phyloP scores from a whole-genome alignment of 768 basidiomycete genomes.

The Trichaptum fuscoviolaceum region DNA sequence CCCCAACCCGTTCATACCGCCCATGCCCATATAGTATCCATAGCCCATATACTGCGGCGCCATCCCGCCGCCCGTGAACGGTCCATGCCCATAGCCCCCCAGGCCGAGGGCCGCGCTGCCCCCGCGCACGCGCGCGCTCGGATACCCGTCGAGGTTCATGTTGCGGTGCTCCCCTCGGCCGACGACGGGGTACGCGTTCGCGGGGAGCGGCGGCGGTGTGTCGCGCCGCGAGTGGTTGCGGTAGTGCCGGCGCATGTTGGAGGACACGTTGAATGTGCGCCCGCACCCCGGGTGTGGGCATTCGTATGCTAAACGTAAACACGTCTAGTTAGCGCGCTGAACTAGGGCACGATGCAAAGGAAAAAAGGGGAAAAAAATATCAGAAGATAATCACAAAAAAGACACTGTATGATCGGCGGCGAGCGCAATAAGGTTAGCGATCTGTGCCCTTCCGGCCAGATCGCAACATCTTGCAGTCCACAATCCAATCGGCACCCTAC shows the following conservation, averaged over 20 bases:
- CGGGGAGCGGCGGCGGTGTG: not conserved
- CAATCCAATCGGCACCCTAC: too few relatives aligned
- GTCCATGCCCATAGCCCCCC: not conserved
- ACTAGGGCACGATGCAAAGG: too few relatives aligned
- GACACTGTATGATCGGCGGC: not conserved
- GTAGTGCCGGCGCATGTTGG: conserved; percentile 79
- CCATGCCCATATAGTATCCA: not conserved
- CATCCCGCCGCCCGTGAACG: not conserved
- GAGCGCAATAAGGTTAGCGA: not conserved
- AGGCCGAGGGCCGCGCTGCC: too few relatives aligned
- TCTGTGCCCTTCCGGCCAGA: too few relatives aligned
- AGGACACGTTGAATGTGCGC: conserved; percentile 77
- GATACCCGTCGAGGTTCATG: not conserved
- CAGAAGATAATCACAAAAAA: too few relatives aligned
- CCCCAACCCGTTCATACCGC: not conserved
- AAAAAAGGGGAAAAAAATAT: too few relatives aligned
- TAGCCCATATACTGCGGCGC: not conserved
- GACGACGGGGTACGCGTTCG: not conserved
- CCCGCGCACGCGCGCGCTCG: not conserved
- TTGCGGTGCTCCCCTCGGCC: not conserved
- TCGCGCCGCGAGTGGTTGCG: conserved; percentile 45
- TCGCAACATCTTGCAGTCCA: too few relatives aligned
- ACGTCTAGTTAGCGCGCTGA: conserved; percentile 11
- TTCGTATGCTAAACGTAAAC: conserved; percentile 48
- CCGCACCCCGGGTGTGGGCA: conserved; percentile 74